Conservation (phyloP, 129 eudicot genomes). For the Silybum marianum region DNA sequence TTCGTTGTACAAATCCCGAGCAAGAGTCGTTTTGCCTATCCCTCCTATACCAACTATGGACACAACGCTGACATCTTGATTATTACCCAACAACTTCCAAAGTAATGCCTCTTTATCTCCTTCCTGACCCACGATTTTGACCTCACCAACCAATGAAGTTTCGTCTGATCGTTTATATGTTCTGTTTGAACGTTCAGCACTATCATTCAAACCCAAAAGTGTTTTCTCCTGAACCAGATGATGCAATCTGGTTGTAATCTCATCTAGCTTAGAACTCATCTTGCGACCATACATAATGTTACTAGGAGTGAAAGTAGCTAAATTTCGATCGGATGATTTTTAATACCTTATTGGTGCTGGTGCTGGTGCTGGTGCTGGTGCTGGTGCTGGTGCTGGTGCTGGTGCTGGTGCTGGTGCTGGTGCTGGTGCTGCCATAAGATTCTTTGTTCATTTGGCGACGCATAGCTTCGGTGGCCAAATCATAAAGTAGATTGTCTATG, state of each 20-base stretch:
- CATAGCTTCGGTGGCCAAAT: neutral
- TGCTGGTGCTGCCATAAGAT: no score
- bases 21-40: slow-evolving; percentile 1
- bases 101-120: slow-evolving; percentile 26
- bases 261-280: slow-evolving; percentile 24
- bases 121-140: slow-evolving; percentile 36
- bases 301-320: neutral
- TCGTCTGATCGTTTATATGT: slow-evolving; percentile 18
- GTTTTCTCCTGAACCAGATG: slow-evolving; percentile 21
- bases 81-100: neutral
- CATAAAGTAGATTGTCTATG: slow-evolving; percentile 42
- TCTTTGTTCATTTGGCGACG: no score
- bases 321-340: slow-evolving; percentile 6
- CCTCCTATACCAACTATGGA: neutral
- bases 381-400: no score
- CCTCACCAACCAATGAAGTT: slow-evolving; percentile 35
- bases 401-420: no score
- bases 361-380: no score
- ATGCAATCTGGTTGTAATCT: slow-evolving; percentile 19
- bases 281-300: slow-evolving; percentile 1
- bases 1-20: neutral
- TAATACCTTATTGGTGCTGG: neutral
- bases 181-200: neutral
- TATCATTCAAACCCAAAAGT: slow-evolving; percentile 16
- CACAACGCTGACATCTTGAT: neutral